Percentiles rank a stretch among this genome's conserved stretches.
Conservation (phyloP, 2,329 filamentous ascomycete species). For the Biscogniauxia sp. region DNA sequence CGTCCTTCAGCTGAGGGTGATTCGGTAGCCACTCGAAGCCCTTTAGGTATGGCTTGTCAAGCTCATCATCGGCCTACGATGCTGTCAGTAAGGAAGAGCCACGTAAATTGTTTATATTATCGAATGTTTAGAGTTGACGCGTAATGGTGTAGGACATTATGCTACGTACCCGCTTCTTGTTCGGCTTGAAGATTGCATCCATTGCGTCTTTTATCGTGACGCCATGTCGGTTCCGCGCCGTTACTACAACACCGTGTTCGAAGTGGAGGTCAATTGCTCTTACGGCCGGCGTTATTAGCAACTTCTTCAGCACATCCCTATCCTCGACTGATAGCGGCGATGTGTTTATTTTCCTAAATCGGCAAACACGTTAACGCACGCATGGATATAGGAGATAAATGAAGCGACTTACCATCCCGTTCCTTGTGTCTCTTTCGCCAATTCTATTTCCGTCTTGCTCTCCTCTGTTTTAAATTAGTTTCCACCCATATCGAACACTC, state of each 20-base stretch:
- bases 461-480: conserved; percentile 56
- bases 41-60: conserved; percentile 81
- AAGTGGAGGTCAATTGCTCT: conserved; percentile 97
- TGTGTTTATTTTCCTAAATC: conserved; percentile 95
- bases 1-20: too few relatives aligned
- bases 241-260: too few relatives aligned
- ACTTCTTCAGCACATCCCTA: conserved; percentile 77
- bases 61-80: too few relatives aligned
- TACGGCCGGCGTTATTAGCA: conserved; percentile 75
- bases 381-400: too few relatives aligned
- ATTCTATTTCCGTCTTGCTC: conserved; percentile 67
- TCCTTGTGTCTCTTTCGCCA: conserved; percentile 80
- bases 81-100: too few relatives aligned
- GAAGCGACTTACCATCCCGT: conserved; percentile 89
- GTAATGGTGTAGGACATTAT: too few relatives aligned
- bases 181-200: conserved; percentile 93
- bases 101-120: too few relatives aligned
- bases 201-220: conserved; percentile 97
- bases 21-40: conserved; percentile 99
- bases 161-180: conserved; percentile 91
- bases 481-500: conserved; percentile 11
- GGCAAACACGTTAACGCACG: too few relatives aligned
- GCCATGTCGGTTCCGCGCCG: too few relatives aligned
- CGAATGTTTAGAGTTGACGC: too few relatives aligned
- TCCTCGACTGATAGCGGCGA: conserved; percentile 80